These are phyloP conservation scores for Boletus sp. DNA, from an alignment of 768 basidiomycete species.

Conservation along the genomic window DNA sequence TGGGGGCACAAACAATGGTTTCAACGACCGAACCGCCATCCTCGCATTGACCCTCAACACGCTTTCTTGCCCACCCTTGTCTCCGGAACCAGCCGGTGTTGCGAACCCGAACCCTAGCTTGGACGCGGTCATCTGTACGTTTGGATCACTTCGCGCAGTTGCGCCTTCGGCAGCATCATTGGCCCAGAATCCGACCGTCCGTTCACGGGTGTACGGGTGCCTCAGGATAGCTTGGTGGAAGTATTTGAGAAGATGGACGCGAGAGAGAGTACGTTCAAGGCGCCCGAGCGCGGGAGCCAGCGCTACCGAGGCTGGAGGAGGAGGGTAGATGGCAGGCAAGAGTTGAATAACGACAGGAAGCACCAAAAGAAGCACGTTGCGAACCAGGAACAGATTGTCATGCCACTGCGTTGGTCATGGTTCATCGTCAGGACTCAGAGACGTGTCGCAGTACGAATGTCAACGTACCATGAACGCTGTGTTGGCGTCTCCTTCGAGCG, in stretches of 20 bases:
- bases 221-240: constrained; percentile 57
- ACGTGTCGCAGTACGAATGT: neutral
- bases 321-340: constrained; percentile 33
- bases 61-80: constrained; percentile 15
- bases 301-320: constrained; percentile 29
- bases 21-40: constrained; percentile 26
- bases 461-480: constrained; percentile 39
- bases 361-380: constrained; percentile 56
- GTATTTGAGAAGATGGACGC: constrained; percentile 55
- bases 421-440: neutral
- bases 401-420: constrained; percentile 52
- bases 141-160: constrained; percentile 45
- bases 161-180: constrained; percentile 51
- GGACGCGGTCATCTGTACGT: constrained; percentile 45
- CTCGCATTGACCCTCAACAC: constrained; percentile 26
- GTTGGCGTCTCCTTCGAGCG: constrained; percentile 40
- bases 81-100: constrained; percentile 7
- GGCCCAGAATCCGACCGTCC: constrained; percentile 55
- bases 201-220: constrained; percentile 42
- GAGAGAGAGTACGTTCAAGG: constrained; percentile 39
- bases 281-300: constrained; percentile 25
- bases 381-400: constrained; percentile 51
- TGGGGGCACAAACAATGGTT: constrained; percentile 23
- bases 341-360: constrained; percentile 51
- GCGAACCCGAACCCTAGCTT: constrained; percentile 42